These are phyloP conservation scores for Metschnikowia vanudenii DNA, from an alignment of 805 yeast species.

Conservation along the genomic window DNA sequence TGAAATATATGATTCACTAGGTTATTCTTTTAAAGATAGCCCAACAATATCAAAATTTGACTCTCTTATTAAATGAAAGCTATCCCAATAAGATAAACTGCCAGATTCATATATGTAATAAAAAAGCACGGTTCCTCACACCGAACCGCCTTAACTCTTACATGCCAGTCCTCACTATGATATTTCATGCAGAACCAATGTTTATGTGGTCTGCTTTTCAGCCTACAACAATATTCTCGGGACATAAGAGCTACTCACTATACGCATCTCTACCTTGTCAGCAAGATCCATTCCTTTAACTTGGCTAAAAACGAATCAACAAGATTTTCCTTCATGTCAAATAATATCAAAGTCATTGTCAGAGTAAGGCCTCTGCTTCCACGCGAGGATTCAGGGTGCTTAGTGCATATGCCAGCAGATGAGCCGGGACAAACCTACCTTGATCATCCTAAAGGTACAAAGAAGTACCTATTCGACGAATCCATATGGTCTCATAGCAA, in stretches of 20 bases:
- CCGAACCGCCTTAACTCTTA: too few species aligned
- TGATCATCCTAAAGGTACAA: slow-evolving; percentile 25
- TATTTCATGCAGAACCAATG: slow-evolving; percentile 1
- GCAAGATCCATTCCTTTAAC: background rate
- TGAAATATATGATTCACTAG: too few species aligned
- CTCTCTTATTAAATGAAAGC: too few species aligned
- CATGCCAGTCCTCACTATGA: background rate
- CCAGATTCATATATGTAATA: too few species aligned
- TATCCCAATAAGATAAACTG: too few species aligned
- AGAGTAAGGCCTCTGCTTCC: slow-evolving; percentile 49
- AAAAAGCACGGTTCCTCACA: too few species aligned
- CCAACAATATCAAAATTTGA: too few species aligned
- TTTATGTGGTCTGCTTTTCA: slow-evolving; percentile 6
- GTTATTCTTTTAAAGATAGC: too few species aligned
- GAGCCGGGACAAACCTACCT: slow-evolving; percentile 22
- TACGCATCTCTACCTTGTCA: background rate
- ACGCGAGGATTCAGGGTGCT: slow-evolving; percentile 27
- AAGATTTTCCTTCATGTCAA: slow-evolving; percentile 7
- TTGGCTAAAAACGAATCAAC: background rate
- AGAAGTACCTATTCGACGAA: slow-evolving; percentile 50
- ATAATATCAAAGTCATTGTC: slow-evolving; percentile 47
- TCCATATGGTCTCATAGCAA: slow-evolving; percentile 49
- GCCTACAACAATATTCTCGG: background rate
- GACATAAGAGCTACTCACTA: background rate
- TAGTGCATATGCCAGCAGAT: slow-evolving; percentile 32